Percentiles rank a stretch among this genome's conserved stretches.
Evolutionary conservation across 2,329 filamentous ascomycete genomes (phyloP).

Genomic region (Emericellopsis cladophorae): DNA sequence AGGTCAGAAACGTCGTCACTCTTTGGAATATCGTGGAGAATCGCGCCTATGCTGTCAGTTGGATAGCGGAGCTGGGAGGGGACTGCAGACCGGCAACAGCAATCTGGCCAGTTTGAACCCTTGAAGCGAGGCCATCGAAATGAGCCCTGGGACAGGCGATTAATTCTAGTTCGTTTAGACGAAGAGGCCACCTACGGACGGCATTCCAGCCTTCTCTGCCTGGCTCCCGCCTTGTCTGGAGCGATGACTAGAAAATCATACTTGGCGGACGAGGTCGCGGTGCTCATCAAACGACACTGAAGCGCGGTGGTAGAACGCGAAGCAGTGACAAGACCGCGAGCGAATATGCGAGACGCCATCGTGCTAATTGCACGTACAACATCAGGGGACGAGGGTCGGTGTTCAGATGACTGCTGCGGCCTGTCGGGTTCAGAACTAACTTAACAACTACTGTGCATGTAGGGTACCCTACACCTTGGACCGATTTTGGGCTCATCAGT

Average conservation of each 20-base stretch:
- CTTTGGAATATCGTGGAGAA: slow-evolving; percentile 52
- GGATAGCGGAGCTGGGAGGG: not conserved
- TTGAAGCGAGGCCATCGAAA: slow-evolving; percentile 39
- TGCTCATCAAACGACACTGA: not conserved
- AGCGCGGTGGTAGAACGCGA: no score
- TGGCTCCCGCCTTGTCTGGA: slow-evolving; percentile 49
- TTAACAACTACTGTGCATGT: no score
- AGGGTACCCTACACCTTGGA: no score
- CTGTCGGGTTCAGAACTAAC: no score
- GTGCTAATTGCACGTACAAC: no score
- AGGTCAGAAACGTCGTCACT: slow-evolving; percentile 44
- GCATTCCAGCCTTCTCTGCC: slow-evolving; percentile 49
- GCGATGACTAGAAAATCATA: slow-evolving; percentile 58
- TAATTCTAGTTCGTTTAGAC: slow-evolving; percentile 4
- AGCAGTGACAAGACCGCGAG: no score
- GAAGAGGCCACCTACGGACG: slow-evolving; percentile 31
- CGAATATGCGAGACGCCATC: no score
- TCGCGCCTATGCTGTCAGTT: slow-evolving; percentile 40
- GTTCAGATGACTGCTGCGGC: no score
- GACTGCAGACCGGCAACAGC: slow-evolving; percentile 49
- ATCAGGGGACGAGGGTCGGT: no score
- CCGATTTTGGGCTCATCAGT: no score
- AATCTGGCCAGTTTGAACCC: slow-evolving; percentile 39
- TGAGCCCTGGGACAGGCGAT: slow-evolving; percentile 24
- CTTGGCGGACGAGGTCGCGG: not conserved